These are phyloP conservation scores for Fomes fomentarius DNA, from an alignment of 1,284 basidiomycete genomes.

Conservation along the genomic window DNA sequence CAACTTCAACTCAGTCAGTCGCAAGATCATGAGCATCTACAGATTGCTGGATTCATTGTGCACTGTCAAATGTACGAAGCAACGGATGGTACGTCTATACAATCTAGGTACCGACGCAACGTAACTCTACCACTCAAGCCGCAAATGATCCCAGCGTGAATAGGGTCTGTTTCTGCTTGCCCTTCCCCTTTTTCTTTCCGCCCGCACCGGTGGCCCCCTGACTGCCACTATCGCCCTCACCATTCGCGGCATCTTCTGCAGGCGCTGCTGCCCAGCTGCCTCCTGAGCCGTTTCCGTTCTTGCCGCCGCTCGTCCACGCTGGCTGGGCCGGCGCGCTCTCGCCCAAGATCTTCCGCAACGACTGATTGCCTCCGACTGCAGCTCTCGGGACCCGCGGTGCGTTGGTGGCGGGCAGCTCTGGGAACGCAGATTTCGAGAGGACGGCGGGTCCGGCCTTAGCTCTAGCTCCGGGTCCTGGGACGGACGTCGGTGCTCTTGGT, in stretches of 20 bases:
- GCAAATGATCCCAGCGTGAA: constrained; percentile 73
- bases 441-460: constrained; percentile 42
- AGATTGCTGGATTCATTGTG: too few species aligned
- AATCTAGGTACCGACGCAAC: too few species aligned
- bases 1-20: too few species aligned
- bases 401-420: constrained; percentile 60
- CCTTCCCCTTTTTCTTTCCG: constrained; percentile 79
- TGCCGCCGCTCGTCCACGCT: constrained; percentile 51
- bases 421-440: constrained; percentile 68
- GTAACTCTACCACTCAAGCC: constrained; percentile 31
- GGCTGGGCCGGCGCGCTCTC: constrained; percentile 47
- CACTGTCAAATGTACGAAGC: too few species aligned
- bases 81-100: too few species aligned
- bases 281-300: constrained; percentile 54
- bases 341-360: constrained; percentile 73
- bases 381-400: constrained; percentile 47
- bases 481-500: constrained; percentile 29
- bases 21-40: too few species aligned
- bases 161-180: constrained; percentile 83
- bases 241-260: constrained; percentile 24
- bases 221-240: constrained; percentile 13
- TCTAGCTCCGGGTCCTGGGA: constrained; percentile 31
- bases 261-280: constrained; percentile 31
- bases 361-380: constrained; percentile 65
- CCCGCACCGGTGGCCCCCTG: constrained; percentile 20